phyloP scores from a whole-genome alignment of 2,329 filamentous ascomycete species.

The Diplodia intermedia region DNA sequence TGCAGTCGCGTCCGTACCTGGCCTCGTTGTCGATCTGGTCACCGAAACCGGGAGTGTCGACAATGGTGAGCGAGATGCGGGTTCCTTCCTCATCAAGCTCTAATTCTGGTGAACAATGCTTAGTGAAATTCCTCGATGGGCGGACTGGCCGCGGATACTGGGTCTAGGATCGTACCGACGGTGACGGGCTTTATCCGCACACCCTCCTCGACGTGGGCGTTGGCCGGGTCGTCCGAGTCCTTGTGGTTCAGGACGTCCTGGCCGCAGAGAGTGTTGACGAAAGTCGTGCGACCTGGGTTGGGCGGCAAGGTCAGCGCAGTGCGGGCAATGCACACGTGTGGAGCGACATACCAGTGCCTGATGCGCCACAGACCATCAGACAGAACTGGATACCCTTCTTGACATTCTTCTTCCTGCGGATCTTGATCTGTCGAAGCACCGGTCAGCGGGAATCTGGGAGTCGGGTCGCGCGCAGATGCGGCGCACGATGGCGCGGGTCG shows the following conservation, averaged over 20 bases:
- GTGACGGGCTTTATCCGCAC: conserved; percentile 99
- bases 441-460: conserved; percentile 34
- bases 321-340: conserved; percentile 1
- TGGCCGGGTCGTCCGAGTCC: conserved; percentile 87
- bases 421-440: conserved; percentile 73
- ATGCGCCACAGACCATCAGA: conserved; percentile 99
- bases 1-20: conserved; percentile 65
- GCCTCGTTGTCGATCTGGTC: conserved; percentile 99
- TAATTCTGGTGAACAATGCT: conserved; percentile 66
- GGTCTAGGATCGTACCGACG: conserved; percentile 72
- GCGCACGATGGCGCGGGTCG: conserved; percentile 36
- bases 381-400: conserved; percentile 99
- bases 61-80: conserved; percentile 96
- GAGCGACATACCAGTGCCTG: conserved; percentile 81
- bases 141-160: not conserved
- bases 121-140: conserved; percentile 36
- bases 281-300: conserved; percentile 85
- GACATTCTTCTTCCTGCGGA: conserved; percentile 99
- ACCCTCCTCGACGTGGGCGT: conserved; percentile 92
- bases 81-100: conserved; percentile 98
- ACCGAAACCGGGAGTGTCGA: conserved; percentile 97
- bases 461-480: conserved; percentile 28
- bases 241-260: conserved; percentile 90
- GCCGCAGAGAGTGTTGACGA: conserved; percentile 98
- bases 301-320: conserved; percentile 25